A percentile compares a stretch with the other conserved stretches of the same genome.
phyloP scores from a whole-genome alignment of 2,329 filamentous ascomycete species.

The Trichophyton benhamiae region DNA sequence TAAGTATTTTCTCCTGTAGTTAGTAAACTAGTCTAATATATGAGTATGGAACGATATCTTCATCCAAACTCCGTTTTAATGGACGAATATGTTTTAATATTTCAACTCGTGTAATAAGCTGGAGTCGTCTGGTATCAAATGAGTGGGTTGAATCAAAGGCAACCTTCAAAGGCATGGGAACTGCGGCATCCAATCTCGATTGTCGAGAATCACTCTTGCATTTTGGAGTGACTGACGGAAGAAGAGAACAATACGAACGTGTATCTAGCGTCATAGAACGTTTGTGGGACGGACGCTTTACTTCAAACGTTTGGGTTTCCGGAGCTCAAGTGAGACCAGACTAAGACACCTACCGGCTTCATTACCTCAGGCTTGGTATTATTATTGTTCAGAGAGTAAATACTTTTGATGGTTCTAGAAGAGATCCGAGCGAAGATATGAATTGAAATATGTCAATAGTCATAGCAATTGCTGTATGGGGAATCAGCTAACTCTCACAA shows the following conservation, averaged over 20 bases:
- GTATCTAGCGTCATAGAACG: background rate
- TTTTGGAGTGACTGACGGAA: background rate
- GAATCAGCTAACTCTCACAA: too few species aligned
- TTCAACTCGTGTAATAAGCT: background rate
- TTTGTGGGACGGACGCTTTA: too few species aligned
- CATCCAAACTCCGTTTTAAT: background rate
- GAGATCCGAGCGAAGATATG: too few species aligned
- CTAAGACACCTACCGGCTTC: too few species aligned
- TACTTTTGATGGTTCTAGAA: too few species aligned
- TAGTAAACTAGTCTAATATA: background rate
- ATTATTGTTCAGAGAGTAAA: too few species aligned
- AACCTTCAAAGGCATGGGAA: background rate
- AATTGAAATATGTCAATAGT: too few species aligned
- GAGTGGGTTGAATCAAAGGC: background rate
- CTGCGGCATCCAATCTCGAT: background rate
- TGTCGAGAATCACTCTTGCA: background rate
- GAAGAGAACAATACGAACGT: background rate
- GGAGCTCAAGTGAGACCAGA: too few species aligned
- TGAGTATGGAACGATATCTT: background rate
- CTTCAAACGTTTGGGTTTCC: too few species aligned
- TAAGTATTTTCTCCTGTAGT: background rate
- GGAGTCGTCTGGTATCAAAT: background rate
- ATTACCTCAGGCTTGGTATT: too few species aligned
- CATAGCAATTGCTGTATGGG: too few species aligned
- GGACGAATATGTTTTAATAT: background rate